These are phyloP conservation scores for Pseudocercospora crystallina DNA, from an alignment of 2,329 filamentous ascomycete genomes.

Conservation along the genomic window DNA sequence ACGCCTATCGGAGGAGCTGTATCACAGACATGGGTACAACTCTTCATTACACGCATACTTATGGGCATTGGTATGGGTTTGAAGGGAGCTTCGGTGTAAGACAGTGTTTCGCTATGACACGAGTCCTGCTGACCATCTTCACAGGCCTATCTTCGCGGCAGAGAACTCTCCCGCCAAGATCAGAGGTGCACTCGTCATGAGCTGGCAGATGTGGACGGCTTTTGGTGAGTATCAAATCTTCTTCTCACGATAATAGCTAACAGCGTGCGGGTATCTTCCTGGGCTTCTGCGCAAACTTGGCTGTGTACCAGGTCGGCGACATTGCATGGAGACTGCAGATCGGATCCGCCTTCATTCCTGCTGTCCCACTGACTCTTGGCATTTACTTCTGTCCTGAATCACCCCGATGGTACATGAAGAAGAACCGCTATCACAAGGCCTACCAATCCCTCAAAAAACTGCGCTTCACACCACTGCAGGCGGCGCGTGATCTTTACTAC, in stretches of 20 bases:
- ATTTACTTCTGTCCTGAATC: slow-evolving; percentile 45
- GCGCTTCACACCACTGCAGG: slow-evolving; percentile 52
- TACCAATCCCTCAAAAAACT: slow-evolving; percentile 51
- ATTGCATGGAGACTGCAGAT: slow-evolving; percentile 49
- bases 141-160: slow-evolving; percentile 54
- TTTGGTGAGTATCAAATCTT: too few species aligned
- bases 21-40: slow-evolving; percentile 54
- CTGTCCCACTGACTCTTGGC: slow-evolving; percentile 45
- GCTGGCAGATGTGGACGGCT: slow-evolving; percentile 48
- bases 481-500: slow-evolving; percentile 58
- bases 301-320: slow-evolving; percentile 39
- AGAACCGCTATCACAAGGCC: slow-evolving; percentile 46
- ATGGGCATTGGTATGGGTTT: slow-evolving; percentile 47
- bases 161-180: slow-evolving; percentile 58
- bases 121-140: too few species aligned
- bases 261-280: slow-evolving; percentile 42
- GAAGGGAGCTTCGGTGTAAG: slow-evolving; percentile 46
- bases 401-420: slow-evolving; percentile 43
- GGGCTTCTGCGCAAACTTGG: slow-evolving; percentile 44
- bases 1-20: slow-evolving; percentile 67
- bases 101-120: too few species aligned
- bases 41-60: slow-evolving; percentile 40
- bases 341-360: slow-evolving; percentile 50
- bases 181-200: slow-evolving; percentile 58
- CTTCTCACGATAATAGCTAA: too few species aligned